Evolutionary conservation across 2,329 filamentous ascomycete genomes (phyloP).

Genomic region (Colletotrichum coccodes): DNA sequence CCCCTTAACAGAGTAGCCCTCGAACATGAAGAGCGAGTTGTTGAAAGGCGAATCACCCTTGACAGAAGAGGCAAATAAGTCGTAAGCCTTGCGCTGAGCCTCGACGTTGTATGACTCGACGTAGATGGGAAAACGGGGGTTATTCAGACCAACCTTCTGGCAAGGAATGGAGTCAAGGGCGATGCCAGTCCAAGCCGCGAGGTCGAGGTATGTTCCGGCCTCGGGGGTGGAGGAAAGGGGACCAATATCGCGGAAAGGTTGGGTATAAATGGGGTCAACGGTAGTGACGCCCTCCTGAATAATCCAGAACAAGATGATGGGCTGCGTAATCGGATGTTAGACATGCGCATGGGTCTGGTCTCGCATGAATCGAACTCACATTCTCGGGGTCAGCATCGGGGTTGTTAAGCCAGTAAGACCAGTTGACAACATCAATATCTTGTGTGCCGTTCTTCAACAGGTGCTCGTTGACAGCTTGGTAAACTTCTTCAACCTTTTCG

Average conservation of each 20-base stretch:
- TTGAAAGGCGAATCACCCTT: slow-evolving; percentile 32
- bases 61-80: slow-evolving; percentile 43
- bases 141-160: slow-evolving; percentile 51
- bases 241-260: slow-evolving; percentile 54
- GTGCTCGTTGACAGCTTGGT: slow-evolving; percentile 55
- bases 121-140: slow-evolving; percentile 56
- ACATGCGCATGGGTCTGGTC: not conserved
- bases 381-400: slow-evolving; percentile 51
- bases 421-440: slow-evolving; percentile 57
- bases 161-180: slow-evolving; percentile 47
- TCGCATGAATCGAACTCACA: slow-evolving; percentile 38
- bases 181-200: slow-evolving; percentile 55
- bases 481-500: slow-evolving; percentile 60
- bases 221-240: slow-evolving; percentile 45
- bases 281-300: slow-evolving; percentile 53
- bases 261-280: slow-evolving; percentile 51
- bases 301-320: slow-evolving; percentile 52
- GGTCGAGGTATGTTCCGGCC: slow-evolving; percentile 55
- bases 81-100: slow-evolving; percentile 42
- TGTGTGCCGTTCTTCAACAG: slow-evolving; percentile 54
- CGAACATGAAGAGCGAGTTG: slow-evolving; percentile 64
- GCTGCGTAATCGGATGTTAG: slow-evolving; percentile 37
- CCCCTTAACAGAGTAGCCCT: slow-evolving; percentile 61
- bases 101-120: slow-evolving; percentile 48
- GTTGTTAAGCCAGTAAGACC: slow-evolving; percentile 57